phyloP scores from a whole-genome alignment of 768 basidiomycete genomes.

The Trichaptum fuscoviolaceum region DNA sequence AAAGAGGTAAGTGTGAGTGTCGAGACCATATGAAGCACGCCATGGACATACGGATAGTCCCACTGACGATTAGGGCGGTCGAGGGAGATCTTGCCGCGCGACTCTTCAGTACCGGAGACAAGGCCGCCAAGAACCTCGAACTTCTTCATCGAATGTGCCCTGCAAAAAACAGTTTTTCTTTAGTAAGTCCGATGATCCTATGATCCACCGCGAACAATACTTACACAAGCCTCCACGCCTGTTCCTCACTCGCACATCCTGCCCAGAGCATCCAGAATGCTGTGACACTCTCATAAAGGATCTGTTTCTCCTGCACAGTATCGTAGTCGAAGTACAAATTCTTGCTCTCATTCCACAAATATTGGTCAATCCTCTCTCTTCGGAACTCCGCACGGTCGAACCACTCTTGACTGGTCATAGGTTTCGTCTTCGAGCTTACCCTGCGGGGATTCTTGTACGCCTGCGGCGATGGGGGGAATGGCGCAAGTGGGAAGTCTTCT shows the following conservation, averaged over 20 bases:
- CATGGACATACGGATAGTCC: constrained; percentile 82
- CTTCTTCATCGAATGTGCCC: constrained; percentile 83
- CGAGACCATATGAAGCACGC: constrained; percentile 7
- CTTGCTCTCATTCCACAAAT: constrained; percentile 97
- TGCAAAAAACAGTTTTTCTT: constrained; percentile 23
- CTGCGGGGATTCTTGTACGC: constrained; percentile 58
- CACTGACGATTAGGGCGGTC: constrained; percentile 98
- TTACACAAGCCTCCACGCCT: constrained; percentile 89
- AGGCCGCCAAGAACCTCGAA: constrained; percentile 95
- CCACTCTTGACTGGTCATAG: constrained; percentile 87
- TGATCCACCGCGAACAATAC: constrained; percentile 28
- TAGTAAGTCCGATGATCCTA: constrained; percentile 14
- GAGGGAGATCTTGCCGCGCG: constrained; percentile 90
- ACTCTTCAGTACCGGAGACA: constrained; percentile 95
- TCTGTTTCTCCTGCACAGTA: constrained; percentile 85
- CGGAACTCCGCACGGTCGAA: constrained; percentile 84
- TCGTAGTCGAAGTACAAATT: constrained; percentile 96
- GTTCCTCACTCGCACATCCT: constrained; percentile 93
- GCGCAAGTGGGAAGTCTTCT: constrained; percentile 85
- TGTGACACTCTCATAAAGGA: constrained; percentile 95
- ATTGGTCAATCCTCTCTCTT: constrained; percentile 80
- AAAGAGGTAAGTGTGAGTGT: constrained; percentile 14
- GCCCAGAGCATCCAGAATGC: constrained; percentile 97
- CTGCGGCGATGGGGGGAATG: constrained; percentile 82
- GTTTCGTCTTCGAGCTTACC: constrained; percentile 51